These are phyloP conservation scores for Apiotrichum montevideense DNA, from an alignment of 1,284 basidiomycete species.

Conservation along the genomic window DNA sequence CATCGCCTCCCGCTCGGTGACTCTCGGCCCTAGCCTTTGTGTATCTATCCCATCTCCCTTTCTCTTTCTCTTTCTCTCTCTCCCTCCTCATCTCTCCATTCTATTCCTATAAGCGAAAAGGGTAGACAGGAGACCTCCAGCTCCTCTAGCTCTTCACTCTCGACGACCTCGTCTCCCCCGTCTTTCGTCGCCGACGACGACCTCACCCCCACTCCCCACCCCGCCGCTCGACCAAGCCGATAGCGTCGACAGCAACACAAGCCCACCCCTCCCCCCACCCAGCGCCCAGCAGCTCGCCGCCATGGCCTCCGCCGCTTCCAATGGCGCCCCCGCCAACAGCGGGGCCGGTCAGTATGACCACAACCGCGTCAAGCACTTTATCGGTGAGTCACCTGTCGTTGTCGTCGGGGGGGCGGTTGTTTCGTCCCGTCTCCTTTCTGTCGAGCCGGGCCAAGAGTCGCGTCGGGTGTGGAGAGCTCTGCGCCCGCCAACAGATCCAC, in stretches of 20 bases:
- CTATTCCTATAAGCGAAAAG: background rate
- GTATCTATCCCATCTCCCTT: too few relatives aligned
- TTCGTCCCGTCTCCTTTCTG: too few relatives aligned
- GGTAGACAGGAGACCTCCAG: background rate
- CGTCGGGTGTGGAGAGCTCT: too few relatives aligned
- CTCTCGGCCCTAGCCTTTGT: too few relatives aligned
- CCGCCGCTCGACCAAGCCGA: background rate
- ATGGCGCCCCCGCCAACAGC: slow-evolving; percentile 12
- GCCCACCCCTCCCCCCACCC: background rate
- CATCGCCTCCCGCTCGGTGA: too few relatives aligned
- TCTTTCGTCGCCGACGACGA: too few relatives aligned
- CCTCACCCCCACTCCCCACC: background rate
- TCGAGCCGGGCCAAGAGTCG: too few relatives aligned
- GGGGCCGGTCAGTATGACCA: slow-evolving; percentile 45
- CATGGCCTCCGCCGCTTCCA: slow-evolving; percentile 28
- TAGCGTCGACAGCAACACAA: too few relatives aligned
- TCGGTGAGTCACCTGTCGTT: slow-evolving; percentile 51
- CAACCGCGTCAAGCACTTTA: slow-evolving; percentile 73
- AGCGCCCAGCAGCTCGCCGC: slow-evolving; percentile 1
- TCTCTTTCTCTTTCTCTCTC: background rate
- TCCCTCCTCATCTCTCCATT: background rate
- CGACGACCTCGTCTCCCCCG: too few relatives aligned
- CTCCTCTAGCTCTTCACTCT: too few relatives aligned
- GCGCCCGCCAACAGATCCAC: too few relatives aligned
- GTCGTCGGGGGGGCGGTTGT: too few relatives aligned